These are phyloP conservation scores for Metschnikowia noctiluminum DNA, from an alignment of 805 yeast genomes.

Conservation along the genomic window DNA sequence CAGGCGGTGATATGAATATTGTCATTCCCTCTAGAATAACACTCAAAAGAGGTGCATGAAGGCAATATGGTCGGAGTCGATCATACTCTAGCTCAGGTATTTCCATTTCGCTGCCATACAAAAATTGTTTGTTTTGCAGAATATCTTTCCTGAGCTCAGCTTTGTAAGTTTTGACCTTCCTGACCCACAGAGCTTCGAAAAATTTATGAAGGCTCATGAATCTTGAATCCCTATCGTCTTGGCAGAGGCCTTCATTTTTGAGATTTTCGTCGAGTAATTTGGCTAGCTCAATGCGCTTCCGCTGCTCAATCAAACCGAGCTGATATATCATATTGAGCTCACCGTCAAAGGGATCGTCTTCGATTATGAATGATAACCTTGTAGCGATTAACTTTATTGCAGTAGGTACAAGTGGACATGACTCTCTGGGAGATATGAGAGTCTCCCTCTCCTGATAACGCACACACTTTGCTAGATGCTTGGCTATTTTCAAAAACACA, in stretches of 20 bases:
- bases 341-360: slow-evolving; percentile 44
- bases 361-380: slow-evolving; percentile 33
- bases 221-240: slow-evolving; percentile 2
- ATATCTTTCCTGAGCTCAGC: slow-evolving; percentile 12
- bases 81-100: slow-evolving; percentile 19
- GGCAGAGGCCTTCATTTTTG: neutral
- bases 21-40: slow-evolving; percentile 28
- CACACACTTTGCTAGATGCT: slow-evolving; percentile 31
- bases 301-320: slow-evolving; percentile 38
- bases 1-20: slow-evolving; percentile 24
- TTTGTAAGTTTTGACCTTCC: slow-evolving; percentile 51
- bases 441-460: slow-evolving; percentile 17
- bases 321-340: slow-evolving; percentile 42
- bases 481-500: slow-evolving; percentile 29
- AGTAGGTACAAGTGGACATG: slow-evolving; percentile 28
- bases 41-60: slow-evolving; percentile 34
- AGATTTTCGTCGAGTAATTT: slow-evolving; percentile 19
- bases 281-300: slow-evolving; percentile 33
- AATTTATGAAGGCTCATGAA: slow-evolving; percentile 5
- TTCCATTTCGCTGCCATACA: slow-evolving; percentile 34
- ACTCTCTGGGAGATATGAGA: slow-evolving; percentile 29
- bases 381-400: slow-evolving; percentile 25
- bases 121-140: slow-evolving; percentile 20
- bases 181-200: slow-evolving; percentile 54
- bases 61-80: slow-evolving; percentile 29